Evolutionary conservation across 768 basidiomycete genomes (phyloP), one percentile per base, ranked within the genome.

Genomic region (Punctularia strigosozonata): DNA sequence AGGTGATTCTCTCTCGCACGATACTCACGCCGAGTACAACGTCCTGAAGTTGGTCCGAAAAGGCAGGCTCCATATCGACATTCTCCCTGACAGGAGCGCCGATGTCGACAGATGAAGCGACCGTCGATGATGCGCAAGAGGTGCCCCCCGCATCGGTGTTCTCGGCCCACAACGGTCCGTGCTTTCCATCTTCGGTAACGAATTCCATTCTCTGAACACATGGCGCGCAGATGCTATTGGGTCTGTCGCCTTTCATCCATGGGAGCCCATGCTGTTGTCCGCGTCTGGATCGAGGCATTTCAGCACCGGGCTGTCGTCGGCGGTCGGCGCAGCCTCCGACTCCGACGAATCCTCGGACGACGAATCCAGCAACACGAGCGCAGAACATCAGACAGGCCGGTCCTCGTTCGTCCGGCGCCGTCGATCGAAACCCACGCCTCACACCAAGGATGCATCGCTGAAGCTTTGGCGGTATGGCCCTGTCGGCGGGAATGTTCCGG

Each of bases 231-330:
- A 90, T 53, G 70, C 80, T 3, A 57, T 90, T 6, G 79, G 84
- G 1, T 77, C 79, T 1, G 75, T 83, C 1, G 57, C 71, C 1
- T 84, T 91, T 48, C 80, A 90, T 46, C 86, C 87, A 0, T 55
- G 69, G 20, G 60, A 63, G 7, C 61, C 86, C 0, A 37, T 62
- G 3, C 47, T 89, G 3, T 52, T 85, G 15, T 79, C 84, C 0
- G 68, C 69, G 1, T 80, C 86, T 1, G 89, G 89, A 2, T 88
- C 89, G 5, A 61, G 88, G n/a, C 75, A 82, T 54, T 84, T 84
- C 49, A n/a, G n/a, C n/a, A n/a, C n/a, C n/a, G n/a, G n/a, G n/a
- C n/a, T n/a, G n/a, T n/a, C n/a, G n/a, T n/a, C n/a, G n/a, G n/a
- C n/a, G n/a, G n/a, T n/a, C n/a, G n/a, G n/a, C n/a, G n/a, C n/a